Base-by-base conservation (phyloP, 306 rosid species). In the Glycine soja region DNA sequence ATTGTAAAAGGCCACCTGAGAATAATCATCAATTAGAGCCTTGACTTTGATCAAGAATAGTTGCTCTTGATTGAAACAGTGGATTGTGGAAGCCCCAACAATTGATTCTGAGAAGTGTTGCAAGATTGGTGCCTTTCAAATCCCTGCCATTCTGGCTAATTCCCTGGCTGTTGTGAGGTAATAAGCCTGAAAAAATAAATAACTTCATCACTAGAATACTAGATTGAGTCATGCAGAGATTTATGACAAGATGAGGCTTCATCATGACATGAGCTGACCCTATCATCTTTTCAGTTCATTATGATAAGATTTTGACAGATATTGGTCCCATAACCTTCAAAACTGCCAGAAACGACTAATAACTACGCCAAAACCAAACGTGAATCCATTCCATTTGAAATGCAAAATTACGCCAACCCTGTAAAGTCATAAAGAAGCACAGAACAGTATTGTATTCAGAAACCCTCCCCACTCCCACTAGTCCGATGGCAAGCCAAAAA, bases 51-150 rank as follows among this genome's bases (percentile, higher is more conserved):
- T 74, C 76, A 87, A 13, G 71, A 94, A 94, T 43, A 87, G 88
- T 42, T 87, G 56, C 77, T 92, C 88, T 72, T 94, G 92, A 76
- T 86, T 89, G 79, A 92, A 92, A 75, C 98, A 94, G 36, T 91
- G 93, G 61, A 94, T 87, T 5, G 91, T 88, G 18, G 89, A 76
- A 24, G 90, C 90, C 38, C 98, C 95, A 0, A 89, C 36, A 48
- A 90, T 78, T 11, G 98, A 86, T 82, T 94, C 98, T 4, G 97
- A 89, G 81, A 92, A 94, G 82, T 94, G 97, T 87, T 94, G 97
- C 70, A 90, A 82, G 75, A 94, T 85, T 70, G 98, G 97, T 6
- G 92, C 89, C 90, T 92, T 94, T 11, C 90, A 87, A 62, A 87
- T 91, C 53, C 92, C 98, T 10, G 92, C 91, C 98, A 90, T 90